Evolutionary conservation across 2,329 filamentous ascomycete genomes (phyloP), one percentile per base, ranked within the genome.

Genomic region (Ceratocystis eucalypticola): DNA sequence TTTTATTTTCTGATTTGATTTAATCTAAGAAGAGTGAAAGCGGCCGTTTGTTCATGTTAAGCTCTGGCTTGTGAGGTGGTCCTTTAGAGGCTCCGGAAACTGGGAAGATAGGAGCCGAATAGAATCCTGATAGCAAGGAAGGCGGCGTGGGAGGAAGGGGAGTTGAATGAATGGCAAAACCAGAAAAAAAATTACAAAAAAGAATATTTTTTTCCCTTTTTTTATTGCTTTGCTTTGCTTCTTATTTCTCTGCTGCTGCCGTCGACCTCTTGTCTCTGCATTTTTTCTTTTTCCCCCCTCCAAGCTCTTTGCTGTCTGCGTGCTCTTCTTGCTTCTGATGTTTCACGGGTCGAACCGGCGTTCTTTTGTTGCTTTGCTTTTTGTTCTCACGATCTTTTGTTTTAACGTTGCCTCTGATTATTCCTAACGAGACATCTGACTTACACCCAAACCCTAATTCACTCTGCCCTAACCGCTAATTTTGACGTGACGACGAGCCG

Each of bases 331-430:
- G 48, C 17, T 22, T 28, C 20, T 53, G 10, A 6, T 50, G 15
- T 33, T 37, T 45, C 63, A 25, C 45, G 37, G 37, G 37, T 41
- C 37, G 37, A 41, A 15, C 37, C 37, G 37, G 12, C 37, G 37
- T 41, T 41, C 10, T 41, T 41, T 46, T 64, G 61, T 62, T 63
- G 25, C 69, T 41, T 68, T 70, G 50, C 68, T 53, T 46, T 5
- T 12, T 62, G 8, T 17, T 28, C 41, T 45, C 41, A 45, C 12
- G 61, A 22, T 41, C 28, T 48, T 22, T 61, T 41, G 37, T 15
- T 37, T 41, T 41, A 41, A 41, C 57, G 33, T 25, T 28, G 48
- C 48, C 48, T 53, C 22, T 28, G 48, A 53, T 53, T 28, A 25
- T 48, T 48, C 20, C 15, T 53, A 53, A 53, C 22, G 48, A 53